These are phyloP conservation scores for Xylariaceae sp. DNA, from an alignment of 2,329 filamentous ascomycete genomes.

Conservation along the genomic window DNA sequence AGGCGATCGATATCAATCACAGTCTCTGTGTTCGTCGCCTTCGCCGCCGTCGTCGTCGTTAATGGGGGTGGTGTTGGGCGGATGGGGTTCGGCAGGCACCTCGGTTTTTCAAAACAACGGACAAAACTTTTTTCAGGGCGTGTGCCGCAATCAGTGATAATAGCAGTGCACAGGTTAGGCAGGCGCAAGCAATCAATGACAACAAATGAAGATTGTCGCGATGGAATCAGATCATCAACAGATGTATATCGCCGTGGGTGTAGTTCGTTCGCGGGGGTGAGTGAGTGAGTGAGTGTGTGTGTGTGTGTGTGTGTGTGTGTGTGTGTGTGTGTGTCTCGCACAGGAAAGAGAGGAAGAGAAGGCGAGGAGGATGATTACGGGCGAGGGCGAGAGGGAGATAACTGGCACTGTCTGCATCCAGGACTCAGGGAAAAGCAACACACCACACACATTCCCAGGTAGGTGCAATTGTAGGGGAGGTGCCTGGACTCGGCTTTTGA, in stretches of 20 bases:
- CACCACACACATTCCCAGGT: constrained; percentile 6
- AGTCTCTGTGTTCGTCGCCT: constrained; percentile 7
- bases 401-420: constrained; percentile 25
- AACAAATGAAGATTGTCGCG: constrained; percentile 2
- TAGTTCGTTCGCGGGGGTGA: no score
- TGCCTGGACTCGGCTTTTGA: no score
- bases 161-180: constrained; percentile 9
- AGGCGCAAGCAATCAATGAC: constrained; percentile 8
- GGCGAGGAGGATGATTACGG: constrained; percentile 15
- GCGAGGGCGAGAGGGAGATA: constrained; percentile 17
- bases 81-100: constrained; percentile 11
- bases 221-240: constrained; percentile 13
- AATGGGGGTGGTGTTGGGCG: background rate
- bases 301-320: constrained; percentile 24
- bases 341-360: constrained; percentile 17
- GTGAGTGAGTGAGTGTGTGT: no score
- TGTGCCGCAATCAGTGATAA: constrained; percentile 15
- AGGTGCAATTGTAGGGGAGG: no score
- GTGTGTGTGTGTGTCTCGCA: constrained; percentile 27
- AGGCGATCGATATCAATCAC: background rate
- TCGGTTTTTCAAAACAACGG: constrained; percentile 19
- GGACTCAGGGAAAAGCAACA: constrained; percentile 24
- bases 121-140: constrained; percentile 14
- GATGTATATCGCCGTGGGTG: constrained; percentile 27
- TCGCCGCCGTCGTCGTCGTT: constrained; percentile 9